Base-by-base conservation (phyloP, 164 flowering plant genomes). In the Warburgia ugandensis region DNA sequence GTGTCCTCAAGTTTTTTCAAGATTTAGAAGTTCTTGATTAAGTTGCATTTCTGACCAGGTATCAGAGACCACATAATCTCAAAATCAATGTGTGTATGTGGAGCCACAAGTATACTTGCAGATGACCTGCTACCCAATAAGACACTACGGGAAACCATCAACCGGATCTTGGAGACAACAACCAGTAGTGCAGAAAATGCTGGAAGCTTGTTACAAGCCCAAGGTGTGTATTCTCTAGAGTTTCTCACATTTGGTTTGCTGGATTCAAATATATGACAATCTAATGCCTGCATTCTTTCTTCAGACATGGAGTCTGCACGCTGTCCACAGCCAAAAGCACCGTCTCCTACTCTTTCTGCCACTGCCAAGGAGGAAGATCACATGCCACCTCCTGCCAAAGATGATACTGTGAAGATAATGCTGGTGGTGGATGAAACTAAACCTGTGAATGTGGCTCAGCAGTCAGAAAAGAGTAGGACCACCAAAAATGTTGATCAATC, bases 101-200 rank as follows among this genome's bases (percentile, higher is more conserved):
- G 95, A 42, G 87, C 86, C 26, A 77, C 77, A 61, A 77, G 78
- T 66, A 44, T 86, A 39, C 94, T 86, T 43, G 95, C 97, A 6
- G 97, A 94, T 72, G 91, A 94, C 70, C 92, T 94, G 53, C 54
- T 94, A 45, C 99, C 99, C 14, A 94, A 94, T 56, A 83, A 79
- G 76, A 83, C 96, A n/a, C 69, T 89, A 33, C 72, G 99, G 66
- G 94, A 86, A 54, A 78, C 97, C 3, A 89, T 89, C 35, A 80
- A 70, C 38, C 83, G 95, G 5, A 78, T 86, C 45, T 55, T 86
- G 58, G 97, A 94, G 67, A 74, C 94, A 50, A 86, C 82, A 50
- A 86, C 74, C 45, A 81, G 88, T 48, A 89, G 97, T 69, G 77
- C 77, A 33, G 96, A 85, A 40, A 84, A 83, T 76, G 82, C 69